A percentile compares a stretch with the other conserved stretches of the same genome.
phyloP scores from a whole-genome alignment of 371 early-diverging fungal species.

The Mucor saturninus region DNA sequence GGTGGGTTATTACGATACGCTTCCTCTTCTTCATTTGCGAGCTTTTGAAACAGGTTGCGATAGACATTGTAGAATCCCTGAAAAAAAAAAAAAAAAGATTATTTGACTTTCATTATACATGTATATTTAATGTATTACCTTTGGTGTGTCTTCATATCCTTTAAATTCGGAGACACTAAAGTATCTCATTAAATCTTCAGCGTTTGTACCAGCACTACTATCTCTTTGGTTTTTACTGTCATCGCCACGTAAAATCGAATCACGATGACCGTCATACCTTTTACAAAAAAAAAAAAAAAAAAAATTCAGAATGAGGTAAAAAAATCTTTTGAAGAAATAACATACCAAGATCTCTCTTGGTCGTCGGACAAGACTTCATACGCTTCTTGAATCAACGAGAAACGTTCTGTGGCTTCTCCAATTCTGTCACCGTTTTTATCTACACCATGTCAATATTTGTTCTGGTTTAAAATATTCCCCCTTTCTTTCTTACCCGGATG shows the following conservation, averaged over 20 bases:
- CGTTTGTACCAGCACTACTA: slow-evolving; percentile 58
- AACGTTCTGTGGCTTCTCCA: slow-evolving; percentile 85
- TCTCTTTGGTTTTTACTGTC: slow-evolving; percentile 38
- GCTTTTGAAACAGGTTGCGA: slow-evolving; percentile 72
- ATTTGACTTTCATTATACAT: background rate
- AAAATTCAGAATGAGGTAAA: no score
- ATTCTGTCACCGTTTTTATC: slow-evolving; percentile 88
- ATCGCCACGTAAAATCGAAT: slow-evolving; percentile 80
- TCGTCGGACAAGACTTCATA: slow-evolving; percentile 89
- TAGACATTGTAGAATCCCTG: slow-evolving; percentile 86
- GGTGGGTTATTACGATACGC: slow-evolving; percentile 52
- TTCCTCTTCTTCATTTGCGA: slow-evolving; percentile 82
- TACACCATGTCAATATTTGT: slow-evolving; percentile 14
- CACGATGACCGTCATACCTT: slow-evolving; percentile 84
- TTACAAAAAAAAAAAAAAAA: background rate
- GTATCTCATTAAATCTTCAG: slow-evolving; percentile 72
- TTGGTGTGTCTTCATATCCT: slow-evolving; percentile 70
- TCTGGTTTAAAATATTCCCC: no score
- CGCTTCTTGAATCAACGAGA: slow-evolving; percentile 88
- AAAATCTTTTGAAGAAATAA: no score
- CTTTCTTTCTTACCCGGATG: slow-evolving; percentile 76
- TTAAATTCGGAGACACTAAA: slow-evolving; percentile 68
- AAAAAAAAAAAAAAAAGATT: background rate
- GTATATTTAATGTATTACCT: slow-evolving; percentile 30
- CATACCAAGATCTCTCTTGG: slow-evolving; percentile 90